phyloP scores from a whole-genome alignment of 768 basidiomycete species.

The Termitomyces sp. region DNA sequence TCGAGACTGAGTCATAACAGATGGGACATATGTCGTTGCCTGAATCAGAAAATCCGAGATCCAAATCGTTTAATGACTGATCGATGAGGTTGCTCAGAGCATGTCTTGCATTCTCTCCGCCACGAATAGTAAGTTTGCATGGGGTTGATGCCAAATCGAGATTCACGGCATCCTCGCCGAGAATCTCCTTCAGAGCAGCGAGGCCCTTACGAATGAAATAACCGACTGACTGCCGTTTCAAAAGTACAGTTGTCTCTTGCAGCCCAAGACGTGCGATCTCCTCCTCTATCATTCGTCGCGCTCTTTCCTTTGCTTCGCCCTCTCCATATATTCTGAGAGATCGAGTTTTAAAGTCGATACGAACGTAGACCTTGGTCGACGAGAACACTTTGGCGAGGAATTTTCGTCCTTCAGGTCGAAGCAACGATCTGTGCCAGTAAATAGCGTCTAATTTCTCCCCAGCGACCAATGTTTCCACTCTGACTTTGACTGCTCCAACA shows the following conservation, averaged over 20 bases:
- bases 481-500: slow-evolving; percentile 52
- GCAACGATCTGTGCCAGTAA: slow-evolving; percentile 47
- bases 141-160: slow-evolving; percentile 33
- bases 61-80: slow-evolving; percentile 27
- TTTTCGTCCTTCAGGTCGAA: slow-evolving; percentile 17
- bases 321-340: slow-evolving; percentile 44
- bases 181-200: slow-evolving; percentile 40
- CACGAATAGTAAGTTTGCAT: slow-evolving; percentile 43
- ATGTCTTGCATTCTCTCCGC: slow-evolving; percentile 51
- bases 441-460: slow-evolving; percentile 41
- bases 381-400: slow-evolving; percentile 30
- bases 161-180: slow-evolving; percentile 49
- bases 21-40: slow-evolving; percentile 40
- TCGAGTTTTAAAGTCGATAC: slow-evolving; percentile 39
- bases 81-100: slow-evolving; percentile 38
- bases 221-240: slow-evolving; percentile 35
- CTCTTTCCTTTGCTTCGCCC: slow-evolving; percentile 30
- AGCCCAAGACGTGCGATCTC: slow-evolving; percentile 44
- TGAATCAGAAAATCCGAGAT: background rate
- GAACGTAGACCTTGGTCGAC: slow-evolving; percentile 37
- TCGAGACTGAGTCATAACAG: slow-evolving; percentile 40
- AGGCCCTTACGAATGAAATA: slow-evolving; percentile 50
- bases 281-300: slow-evolving; percentile 36
- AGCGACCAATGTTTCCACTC: slow-evolving; percentile 47
- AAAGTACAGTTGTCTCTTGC: slow-evolving; percentile 32